Evolutionary conservation across 1,284 basidiomycete species (phyloP).

Genomic region (Sporisorium scitamineum): DNA sequence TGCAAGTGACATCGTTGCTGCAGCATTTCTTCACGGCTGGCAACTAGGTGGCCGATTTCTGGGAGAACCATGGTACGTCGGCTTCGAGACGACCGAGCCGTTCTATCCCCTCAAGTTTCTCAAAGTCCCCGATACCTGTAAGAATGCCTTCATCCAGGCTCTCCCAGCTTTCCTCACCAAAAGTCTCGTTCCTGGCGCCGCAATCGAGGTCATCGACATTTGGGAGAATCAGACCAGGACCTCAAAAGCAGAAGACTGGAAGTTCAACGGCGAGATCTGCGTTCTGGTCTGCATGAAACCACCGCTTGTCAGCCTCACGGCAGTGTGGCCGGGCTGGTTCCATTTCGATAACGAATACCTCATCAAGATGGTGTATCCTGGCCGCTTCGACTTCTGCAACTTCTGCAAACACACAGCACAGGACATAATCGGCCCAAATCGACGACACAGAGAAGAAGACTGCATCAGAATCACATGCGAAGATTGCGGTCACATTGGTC

Average conservation of each 20-base stretch:
- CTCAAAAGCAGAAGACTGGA: not conserved
- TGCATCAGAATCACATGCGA: conserved; percentile 4
- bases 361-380: conserved; percentile 1
- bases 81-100: conserved; percentile 1
- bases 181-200: not conserved
- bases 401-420: conserved; percentile 15
- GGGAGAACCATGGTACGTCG: conserved; percentile 8
- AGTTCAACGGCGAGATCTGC: not conserved
- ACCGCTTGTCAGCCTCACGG: not conserved
- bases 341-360: conserved; percentile 12
- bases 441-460: not conserved
- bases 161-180: not conserved
- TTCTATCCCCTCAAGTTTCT: not conserved
- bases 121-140: not conserved
- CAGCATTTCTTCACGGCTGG: not conserved
- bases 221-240: conserved; percentile 9
- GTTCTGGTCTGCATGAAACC: not conserved
- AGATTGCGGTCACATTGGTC: conserved; percentile 6
- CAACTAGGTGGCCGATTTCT: not conserved
- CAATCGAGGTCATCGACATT: conserved; percentile 7
- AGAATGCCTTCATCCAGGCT: conserved; percentile 1
- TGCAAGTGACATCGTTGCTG: not conserved
- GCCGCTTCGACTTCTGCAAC: conserved; percentile 5
- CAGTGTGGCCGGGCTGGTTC: conserved; percentile 10
- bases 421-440: not conserved